These are phyloP conservation scores for Wickerhamiella spandovensis DNA, from an alignment of 805 yeast genomes.

Conservation along the genomic window DNA sequence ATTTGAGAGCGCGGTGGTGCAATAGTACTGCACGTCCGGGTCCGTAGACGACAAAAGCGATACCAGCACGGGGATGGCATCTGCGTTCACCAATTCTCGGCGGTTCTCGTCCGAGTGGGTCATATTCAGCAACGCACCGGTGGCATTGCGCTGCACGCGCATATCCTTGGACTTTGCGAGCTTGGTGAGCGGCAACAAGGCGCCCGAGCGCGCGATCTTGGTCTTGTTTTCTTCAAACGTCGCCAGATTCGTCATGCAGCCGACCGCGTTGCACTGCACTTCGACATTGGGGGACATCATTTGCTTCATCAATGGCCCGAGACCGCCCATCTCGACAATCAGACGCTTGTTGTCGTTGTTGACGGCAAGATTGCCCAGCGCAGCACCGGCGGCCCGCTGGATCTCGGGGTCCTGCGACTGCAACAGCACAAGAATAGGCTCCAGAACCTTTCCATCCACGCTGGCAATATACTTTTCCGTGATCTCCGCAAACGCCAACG, in stretches of 20 bases:
- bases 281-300: slow-evolving; percentile 96
- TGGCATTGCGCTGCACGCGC: slow-evolving; percentile 95
- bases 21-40: slow-evolving; percentile 94
- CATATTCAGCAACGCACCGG: slow-evolving; percentile 96
- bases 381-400: slow-evolving; percentile 97
- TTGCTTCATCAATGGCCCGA: slow-evolving; percentile 90
- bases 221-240: slow-evolving; percentile 96
- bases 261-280: slow-evolving; percentile 98
- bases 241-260: slow-evolving; percentile 94
- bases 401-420: slow-evolving; percentile 88
- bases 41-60: slow-evolving; percentile 73
- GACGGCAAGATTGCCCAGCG: slow-evolving; percentile 94
- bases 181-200: slow-evolving; percentile 84
- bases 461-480: slow-evolving; percentile 84
- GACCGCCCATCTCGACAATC: slow-evolving; percentile 96
- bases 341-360: slow-evolving; percentile 86
- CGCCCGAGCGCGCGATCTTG: slow-evolving; percentile 92
- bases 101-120: slow-evolving; percentile 95
- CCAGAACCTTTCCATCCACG: slow-evolving; percentile 81
- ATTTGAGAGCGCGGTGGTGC: slow-evolving; percentile 93
- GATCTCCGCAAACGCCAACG: slow-evolving; percentile 94
- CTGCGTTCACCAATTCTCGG: slow-evolving; percentile 92
- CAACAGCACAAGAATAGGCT: slow-evolving; percentile 78
- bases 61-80: slow-evolving; percentile 93
- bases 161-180: slow-evolving; percentile 88